Conservation (phyloP, 306 rosid species). For the Inga oerstediana region DNA sequence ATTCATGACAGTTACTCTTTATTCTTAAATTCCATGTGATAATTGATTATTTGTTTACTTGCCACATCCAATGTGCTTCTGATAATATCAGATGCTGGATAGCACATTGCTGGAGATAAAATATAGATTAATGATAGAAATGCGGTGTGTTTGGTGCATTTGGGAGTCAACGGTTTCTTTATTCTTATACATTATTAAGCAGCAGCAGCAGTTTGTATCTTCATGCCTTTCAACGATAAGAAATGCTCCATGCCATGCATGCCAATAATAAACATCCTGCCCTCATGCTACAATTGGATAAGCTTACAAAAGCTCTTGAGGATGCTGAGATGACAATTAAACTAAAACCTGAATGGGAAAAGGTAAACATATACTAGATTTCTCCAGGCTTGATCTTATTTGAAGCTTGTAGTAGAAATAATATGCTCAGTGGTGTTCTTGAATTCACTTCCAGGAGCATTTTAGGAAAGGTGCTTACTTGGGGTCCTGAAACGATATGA, state of each 20-base stretch:
- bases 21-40: not conserved
- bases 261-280: constrained; percentile 10
- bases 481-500: constrained; percentile 94
- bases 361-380: constrained; percentile 47
- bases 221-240: constrained; percentile 1
- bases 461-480: constrained; percentile 97
- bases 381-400: constrained; percentile 10
- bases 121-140: not conserved
- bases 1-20: not conserved
- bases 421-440: constrained; percentile 27
- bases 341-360: constrained; percentile 95
- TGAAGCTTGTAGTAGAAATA: constrained; percentile 19
- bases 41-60: too few relatives aligned
- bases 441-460: constrained; percentile 69
- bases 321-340: constrained; percentile 91
- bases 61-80: not conserved
- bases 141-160: not conserved
- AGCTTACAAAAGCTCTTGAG: constrained; percentile 91
- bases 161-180: not conserved
- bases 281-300: constrained; percentile 73
- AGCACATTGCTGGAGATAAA: too few relatives aligned
- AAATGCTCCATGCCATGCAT: not conserved
- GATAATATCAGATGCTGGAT: too few relatives aligned
- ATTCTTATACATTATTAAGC: constrained; percentile 9
- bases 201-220: constrained; percentile 7